A percentile compares a stretch with the other conserved stretches of the same genome.
These are phyloP conservation scores for Chrysanthemum seticuspe DNA, from an alignment of 129 eudicot genomes.

Conservation along the genomic window DNA sequence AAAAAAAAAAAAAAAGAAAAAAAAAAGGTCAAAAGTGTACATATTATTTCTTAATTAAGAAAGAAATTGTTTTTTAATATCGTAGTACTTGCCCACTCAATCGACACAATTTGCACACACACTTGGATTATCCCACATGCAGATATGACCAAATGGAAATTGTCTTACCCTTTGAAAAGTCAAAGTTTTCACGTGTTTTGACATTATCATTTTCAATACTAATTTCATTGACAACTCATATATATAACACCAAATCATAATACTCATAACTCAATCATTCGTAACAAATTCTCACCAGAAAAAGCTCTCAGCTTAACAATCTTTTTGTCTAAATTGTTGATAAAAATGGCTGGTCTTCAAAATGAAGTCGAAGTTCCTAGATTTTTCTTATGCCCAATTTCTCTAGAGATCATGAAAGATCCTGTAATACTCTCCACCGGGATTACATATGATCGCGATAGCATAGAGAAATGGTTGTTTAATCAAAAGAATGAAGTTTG, in stretches of 20 bases:
- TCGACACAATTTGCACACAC: slow-evolving; percentile 27
- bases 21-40: not conserved
- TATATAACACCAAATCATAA: slow-evolving; percentile 10
- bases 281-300: not conserved
- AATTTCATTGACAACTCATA: not conserved
- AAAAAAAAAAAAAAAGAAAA: not conserved
- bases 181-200: slow-evolving; percentile 38
- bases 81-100: slow-evolving; percentile 14
- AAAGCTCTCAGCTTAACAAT: slow-evolving; percentile 22
- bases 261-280: slow-evolving; percentile 7
- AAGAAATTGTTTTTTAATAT: not conserved
- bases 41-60: not conserved
- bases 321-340: not conserved
- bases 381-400: slow-evolving; percentile 61
- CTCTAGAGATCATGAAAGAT: slow-evolving; percentile 77
- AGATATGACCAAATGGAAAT: slow-evolving; percentile 2
- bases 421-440: slow-evolving; percentile 68
- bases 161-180: slow-evolving; percentile 23
- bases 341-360: slow-evolving; percentile 21
- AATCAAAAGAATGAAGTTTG: slow-evolving; percentile 37
- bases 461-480: slow-evolving; percentile 69
- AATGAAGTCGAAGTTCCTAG: slow-evolving; percentile 51
- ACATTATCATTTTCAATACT: slow-evolving; percentile 27
- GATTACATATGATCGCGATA: slow-evolving; percentile 65
- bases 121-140: slow-evolving; percentile 25